phyloP scores from a whole-genome alignment of 768 basidiomycete species.

The Kwoniella pini region DNA sequence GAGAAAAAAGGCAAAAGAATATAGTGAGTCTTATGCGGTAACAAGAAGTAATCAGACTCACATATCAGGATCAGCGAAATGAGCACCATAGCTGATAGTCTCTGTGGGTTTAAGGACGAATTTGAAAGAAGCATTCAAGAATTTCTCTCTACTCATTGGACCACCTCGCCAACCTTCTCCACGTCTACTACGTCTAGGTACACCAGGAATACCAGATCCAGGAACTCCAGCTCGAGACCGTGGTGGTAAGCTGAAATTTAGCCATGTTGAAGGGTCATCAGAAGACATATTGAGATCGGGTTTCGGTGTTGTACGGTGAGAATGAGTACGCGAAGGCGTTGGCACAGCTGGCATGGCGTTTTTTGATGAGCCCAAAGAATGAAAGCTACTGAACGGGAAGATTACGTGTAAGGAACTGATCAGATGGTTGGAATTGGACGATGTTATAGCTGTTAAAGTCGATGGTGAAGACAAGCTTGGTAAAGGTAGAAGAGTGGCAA shows the following conservation, averaged over 20 bases:
- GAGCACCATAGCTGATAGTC: conserved; percentile 81
- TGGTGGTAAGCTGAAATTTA: conserved; percentile 91
- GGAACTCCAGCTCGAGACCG: conserved; percentile 60
- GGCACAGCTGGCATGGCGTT: conserved; percentile 17
- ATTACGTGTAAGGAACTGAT: background rate
- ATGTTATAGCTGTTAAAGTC: background rate
- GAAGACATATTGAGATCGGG: conserved; percentile 19
- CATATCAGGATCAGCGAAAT: conserved; percentile 98
- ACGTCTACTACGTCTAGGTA: conserved; percentile 75
- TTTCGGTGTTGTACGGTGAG: conserved; percentile 4
- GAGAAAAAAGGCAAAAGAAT: conserved; percentile 3
- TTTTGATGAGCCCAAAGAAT: background rate
- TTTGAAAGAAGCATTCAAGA: conserved; percentile 93
- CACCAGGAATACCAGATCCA: conserved; percentile 33
- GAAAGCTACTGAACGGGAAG: background rate
- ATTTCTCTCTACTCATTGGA: conserved; percentile 89
- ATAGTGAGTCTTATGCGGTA: background rate
- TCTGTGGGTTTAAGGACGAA: conserved; percentile 83
- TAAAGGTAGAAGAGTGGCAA: conserved; percentile 7
- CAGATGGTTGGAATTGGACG: background rate
- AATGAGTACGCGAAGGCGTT: background rate
- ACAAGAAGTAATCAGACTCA: conserved; percentile 56
- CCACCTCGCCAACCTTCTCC: conserved; percentile 61
- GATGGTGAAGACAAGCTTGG: background rate
- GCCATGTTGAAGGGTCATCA: conserved; percentile 53